Evolutionary conservation across 768 basidiomycete genomes (phyloP).

Genomic region (Russula virescens): DNA sequence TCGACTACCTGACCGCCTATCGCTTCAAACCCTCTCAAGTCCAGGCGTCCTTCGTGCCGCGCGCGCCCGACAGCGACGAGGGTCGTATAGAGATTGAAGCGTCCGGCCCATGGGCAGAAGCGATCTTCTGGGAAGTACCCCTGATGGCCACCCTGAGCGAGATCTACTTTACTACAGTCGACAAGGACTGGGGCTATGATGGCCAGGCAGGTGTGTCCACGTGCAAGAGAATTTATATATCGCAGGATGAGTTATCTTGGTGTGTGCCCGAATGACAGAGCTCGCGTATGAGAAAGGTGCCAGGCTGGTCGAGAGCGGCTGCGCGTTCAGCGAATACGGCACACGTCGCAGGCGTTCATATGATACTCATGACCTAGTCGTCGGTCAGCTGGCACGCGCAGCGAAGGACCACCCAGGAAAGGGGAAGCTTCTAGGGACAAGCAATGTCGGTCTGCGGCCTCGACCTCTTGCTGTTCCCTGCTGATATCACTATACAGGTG

Average conservation of each 20-base stretch:
- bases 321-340: constrained; percentile 80
- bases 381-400: constrained; percentile 64
- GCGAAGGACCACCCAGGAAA: constrained; percentile 40
- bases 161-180: constrained; percentile 71
- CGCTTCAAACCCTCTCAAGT: constrained; percentile 76
- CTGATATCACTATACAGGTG: constrained; percentile 42
- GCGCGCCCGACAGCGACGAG: constrained; percentile 26
- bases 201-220: constrained; percentile 62
- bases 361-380: constrained; percentile 68
- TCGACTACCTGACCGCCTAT: constrained; percentile 66
- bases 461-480: neutral
- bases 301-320: constrained; percentile 55
- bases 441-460: constrained; percentile 58
- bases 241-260: neutral
- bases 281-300: constrained; percentile 67
- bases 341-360: constrained; percentile 76
- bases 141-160: constrained; percentile 91
- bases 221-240: neutral
- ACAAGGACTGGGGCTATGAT: constrained; percentile 81
- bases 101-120: constrained; percentile 68
- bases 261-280: constrained; percentile 39
- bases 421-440: constrained; percentile 75
- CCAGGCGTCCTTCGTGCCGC: constrained; percentile 54
- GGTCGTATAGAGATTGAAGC: constrained; percentile 73
- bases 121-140: constrained; percentile 95